Percentiles rank a stretch among this genome's conserved stretches.
Conservation (phyloP, 176 grass and related monocot species). For the Cenchrus americanus region DNA sequence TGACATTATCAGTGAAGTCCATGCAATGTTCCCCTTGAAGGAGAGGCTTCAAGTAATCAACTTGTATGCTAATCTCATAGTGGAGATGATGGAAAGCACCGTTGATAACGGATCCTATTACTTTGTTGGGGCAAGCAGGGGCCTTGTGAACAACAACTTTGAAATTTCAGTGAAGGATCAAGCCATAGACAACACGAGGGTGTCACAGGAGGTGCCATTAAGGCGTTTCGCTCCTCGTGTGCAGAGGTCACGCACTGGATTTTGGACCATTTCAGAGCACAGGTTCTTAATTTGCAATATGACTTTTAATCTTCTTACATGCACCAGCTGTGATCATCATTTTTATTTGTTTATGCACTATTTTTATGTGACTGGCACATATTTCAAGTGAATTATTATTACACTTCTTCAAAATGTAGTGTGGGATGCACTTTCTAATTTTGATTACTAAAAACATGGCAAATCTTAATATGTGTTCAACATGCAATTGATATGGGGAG, state of each 20-base stretch:
- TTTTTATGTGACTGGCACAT: not conserved
- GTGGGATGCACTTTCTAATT: not conserved
- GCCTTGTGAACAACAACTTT: not conserved
- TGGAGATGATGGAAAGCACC: not conserved
- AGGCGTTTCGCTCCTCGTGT: not conserved
- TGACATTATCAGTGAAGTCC: not conserved
- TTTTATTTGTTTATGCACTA: not conserved
- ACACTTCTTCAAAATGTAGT: not conserved
- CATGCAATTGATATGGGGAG: too few relatives aligned
- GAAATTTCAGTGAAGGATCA: not conserved
- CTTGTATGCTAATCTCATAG: constrained; percentile 23
- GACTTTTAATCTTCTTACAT: not conserved
- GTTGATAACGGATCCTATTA: not conserved
- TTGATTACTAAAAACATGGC: too few relatives aligned
- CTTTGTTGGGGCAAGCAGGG: too few relatives aligned
- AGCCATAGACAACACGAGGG: not conserved
- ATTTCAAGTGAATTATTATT: not conserved
- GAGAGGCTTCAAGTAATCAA: constrained; percentile 11
- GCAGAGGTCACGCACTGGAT: not conserved
- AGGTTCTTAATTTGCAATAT: not conserved
- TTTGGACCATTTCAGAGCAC: constrained; percentile 19
- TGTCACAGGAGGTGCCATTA: not conserved
- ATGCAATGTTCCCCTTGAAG: constrained; percentile 23
- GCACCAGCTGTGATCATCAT: too few relatives aligned
- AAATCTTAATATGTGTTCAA: too few relatives aligned